These are phyloP conservation scores for Tricholoma flavovirens DNA, from an alignment of 768 basidiomycete species.

Conservation along the genomic window DNA sequence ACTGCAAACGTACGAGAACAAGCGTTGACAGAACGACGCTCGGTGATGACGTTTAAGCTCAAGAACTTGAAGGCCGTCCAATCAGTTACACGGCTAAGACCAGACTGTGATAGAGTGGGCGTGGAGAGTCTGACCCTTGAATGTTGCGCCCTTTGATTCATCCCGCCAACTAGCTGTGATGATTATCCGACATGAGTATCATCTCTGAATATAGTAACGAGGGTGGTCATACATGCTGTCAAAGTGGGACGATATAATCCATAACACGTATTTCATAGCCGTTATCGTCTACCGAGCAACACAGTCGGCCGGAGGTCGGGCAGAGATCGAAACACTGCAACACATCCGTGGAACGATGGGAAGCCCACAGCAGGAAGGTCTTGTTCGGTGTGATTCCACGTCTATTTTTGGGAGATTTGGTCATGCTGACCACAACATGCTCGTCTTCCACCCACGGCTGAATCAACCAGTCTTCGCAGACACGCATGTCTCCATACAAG, in stretches of 20 bases:
- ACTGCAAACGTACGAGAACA: too few species aligned
- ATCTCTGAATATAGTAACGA: background rate
- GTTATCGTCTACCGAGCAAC: background rate
- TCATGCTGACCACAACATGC: background rate
- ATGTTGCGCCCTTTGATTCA: too few species aligned
- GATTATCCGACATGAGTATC: too few species aligned
- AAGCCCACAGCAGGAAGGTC: background rate
- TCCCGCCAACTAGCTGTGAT: too few species aligned
- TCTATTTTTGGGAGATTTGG: background rate
- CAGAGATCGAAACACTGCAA: background rate
- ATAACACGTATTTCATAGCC: background rate
- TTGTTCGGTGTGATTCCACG: background rate
- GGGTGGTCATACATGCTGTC: background rate
- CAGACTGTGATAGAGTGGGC: too few species aligned
- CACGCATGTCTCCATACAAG: background rate
- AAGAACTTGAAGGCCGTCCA: too few species aligned
- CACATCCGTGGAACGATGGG: background rate
- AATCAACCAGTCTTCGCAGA: background rate
- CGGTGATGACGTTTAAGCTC: too few species aligned
- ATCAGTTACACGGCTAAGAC: too few species aligned
- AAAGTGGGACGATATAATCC: background rate
- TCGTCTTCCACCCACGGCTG: background rate
- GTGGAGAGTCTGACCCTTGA: too few species aligned
- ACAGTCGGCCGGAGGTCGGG: conserved; percentile 1
- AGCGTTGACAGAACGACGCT: too few species aligned